A percentile compares a stretch with the other conserved stretches of the same genome.
Conservation (phyloP, 164 flowering plant species). For the Vitis riparia region DNA sequence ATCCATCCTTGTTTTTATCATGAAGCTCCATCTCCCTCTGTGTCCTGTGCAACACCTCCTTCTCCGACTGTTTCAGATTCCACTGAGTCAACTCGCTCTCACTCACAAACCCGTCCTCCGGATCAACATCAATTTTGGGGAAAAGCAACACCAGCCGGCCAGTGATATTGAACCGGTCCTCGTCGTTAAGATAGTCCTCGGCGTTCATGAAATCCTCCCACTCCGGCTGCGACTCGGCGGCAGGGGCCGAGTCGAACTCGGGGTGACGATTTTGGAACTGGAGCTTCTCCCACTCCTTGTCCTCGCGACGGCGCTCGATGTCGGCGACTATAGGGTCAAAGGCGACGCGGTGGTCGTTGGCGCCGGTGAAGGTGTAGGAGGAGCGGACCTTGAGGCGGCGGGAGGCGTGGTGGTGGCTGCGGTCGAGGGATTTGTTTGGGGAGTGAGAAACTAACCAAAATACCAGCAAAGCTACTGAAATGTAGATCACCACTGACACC, state of each 20-base stretch:
- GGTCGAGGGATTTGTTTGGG: slow-evolving; percentile 35
- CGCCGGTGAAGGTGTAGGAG: slow-evolving; percentile 37
- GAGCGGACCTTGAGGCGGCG: slow-evolving; percentile 80
- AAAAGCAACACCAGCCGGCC: slow-evolving; percentile 61
- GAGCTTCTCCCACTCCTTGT: slow-evolving; percentile 72
- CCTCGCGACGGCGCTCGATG: slow-evolving; percentile 84
- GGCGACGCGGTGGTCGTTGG: slow-evolving; percentile 40
- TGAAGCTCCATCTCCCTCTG: slow-evolving; percentile 87
- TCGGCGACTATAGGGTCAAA: slow-evolving; percentile 94
- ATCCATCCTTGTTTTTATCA: slow-evolving; percentile 86
- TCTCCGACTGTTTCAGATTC: slow-evolving; percentile 56
- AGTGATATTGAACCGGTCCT: slow-evolving; percentile 79
- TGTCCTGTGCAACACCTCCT: slow-evolving; percentile 79
- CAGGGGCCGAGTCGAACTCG: slow-evolving; percentile 38
- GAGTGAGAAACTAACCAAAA: slow-evolving; percentile 62
- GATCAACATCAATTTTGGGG: slow-evolving; percentile 83
- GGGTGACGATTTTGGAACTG: slow-evolving; percentile 43
- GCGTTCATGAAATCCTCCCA: slow-evolving; percentile 94
- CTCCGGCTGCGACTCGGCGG: slow-evolving; percentile 72
- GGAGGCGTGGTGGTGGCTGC: slow-evolving; percentile 24
- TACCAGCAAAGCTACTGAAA: slow-evolving; percentile 50
- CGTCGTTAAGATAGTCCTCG: slow-evolving; percentile 89
- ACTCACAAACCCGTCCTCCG: slow-evolving; percentile 69
- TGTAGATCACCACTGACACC: slow-evolving; percentile 56
- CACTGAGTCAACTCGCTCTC: slow-evolving; percentile 73